Conservation (phyloP, 116 monocot genomes). For the Phalaenopsis hybrid region DNA sequence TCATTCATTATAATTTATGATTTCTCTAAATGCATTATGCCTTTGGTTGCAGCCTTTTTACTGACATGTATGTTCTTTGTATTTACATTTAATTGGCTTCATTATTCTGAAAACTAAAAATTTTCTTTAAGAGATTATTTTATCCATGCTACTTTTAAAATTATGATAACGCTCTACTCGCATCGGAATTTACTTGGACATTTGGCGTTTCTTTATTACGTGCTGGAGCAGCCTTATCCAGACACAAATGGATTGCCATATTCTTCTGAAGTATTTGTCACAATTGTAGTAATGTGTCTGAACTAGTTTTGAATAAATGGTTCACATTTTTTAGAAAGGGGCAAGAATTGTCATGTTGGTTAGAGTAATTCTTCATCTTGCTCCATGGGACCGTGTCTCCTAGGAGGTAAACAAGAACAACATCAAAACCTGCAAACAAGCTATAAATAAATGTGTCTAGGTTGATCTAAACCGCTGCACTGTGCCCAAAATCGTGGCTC, state of each 20-base stretch:
- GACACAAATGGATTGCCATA: neutral
- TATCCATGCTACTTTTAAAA: neutral
- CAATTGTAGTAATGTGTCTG: neutral
- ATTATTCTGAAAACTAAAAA: neutral
- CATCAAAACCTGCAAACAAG: too few species aligned
- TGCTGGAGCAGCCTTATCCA: neutral
- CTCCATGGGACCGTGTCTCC: too few species aligned
- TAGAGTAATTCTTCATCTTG: too few species aligned
- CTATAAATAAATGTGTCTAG: neutral
- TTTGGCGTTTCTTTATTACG: neutral
- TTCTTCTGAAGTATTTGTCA: neutral
- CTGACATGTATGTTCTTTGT: neutral
- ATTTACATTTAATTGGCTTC: neutral
- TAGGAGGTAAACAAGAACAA: too few species aligned
- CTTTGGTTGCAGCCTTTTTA: conserved; percentile 1
- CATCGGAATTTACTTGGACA: neutral
- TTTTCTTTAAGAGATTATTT: neutral
- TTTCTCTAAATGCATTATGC: neutral
- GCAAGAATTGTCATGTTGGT: neutral
- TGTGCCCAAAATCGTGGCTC: too few species aligned
- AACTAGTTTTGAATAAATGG: neutral
- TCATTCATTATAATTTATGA: neutral
- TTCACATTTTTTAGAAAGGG: neutral
- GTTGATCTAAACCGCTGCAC: neutral
- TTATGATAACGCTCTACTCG: neutral